Percentiles rank a stretch among this genome's conserved stretches.
phyloP scores from a whole-genome alignment of 148 eudicot species.

The Polygonum maritimum region DNA sequence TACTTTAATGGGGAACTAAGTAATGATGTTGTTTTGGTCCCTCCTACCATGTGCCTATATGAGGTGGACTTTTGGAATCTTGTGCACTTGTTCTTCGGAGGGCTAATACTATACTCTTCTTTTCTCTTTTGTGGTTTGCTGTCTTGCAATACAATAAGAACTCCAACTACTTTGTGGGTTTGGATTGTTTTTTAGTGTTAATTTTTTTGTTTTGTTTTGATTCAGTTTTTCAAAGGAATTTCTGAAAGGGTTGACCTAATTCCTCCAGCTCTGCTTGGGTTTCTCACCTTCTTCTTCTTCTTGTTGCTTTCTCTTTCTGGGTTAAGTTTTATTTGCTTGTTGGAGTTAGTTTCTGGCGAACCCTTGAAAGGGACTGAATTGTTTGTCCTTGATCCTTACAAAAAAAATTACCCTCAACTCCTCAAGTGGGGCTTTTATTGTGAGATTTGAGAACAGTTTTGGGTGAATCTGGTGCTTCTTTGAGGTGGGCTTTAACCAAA shows the following conservation, averaged over 20 bases:
- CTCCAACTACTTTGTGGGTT: background rate
- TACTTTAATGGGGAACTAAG: slow-evolving; percentile 10
- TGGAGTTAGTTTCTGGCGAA: slow-evolving; percentile 5
- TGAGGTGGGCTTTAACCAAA: slow-evolving; percentile 6
- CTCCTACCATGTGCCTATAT: background rate
- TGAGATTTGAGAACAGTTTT: background rate
- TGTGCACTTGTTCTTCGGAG: background rate
- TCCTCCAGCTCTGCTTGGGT: background rate
- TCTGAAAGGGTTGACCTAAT: slow-evolving; percentile 11
- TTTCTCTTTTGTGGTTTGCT: background rate
- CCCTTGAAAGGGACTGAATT: slow-evolving; percentile 2
- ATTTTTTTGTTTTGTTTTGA: slow-evolving; percentile 1
- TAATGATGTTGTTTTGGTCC: slow-evolving; percentile 9
- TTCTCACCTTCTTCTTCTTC: background rate
- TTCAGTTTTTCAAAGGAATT: slow-evolving; percentile 4
- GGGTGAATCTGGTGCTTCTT: background rate
- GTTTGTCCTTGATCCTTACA: background rate
- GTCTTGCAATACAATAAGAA: background rate
- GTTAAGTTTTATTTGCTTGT: slow-evolving; percentile 7
- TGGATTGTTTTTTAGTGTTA: slow-evolving; percentile 2
- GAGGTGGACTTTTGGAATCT: slow-evolving; percentile 14
- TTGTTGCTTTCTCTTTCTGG: background rate
- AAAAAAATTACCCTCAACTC: background rate
- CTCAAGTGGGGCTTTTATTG: background rate
- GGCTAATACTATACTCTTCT: background rate